Evolutionary conservation across 441 rosid genomes (phyloP), one percentile per base, ranked within the genome.

Genomic region (Melastoma candidum): DNA sequence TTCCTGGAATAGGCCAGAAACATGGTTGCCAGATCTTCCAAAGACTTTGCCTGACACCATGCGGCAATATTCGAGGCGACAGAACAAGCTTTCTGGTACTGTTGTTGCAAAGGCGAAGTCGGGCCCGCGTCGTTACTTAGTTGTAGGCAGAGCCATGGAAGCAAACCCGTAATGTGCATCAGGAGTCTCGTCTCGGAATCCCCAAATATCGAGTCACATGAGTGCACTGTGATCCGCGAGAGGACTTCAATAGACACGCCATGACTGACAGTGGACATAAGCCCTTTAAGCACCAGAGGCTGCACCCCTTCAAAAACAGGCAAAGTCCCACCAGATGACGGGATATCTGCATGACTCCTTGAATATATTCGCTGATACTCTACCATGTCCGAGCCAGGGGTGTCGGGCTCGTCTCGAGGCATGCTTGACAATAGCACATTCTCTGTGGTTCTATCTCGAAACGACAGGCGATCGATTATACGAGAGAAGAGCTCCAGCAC

Each of bases 81-180:
- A 36, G 81, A 89, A 71, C 87, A 81, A 45, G 96, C 96, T 76
- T 87, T 93, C 47, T 83, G 96, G 68, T 78, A 77, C 59, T 86
- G 97, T 56, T 89, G 93, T 47, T 84, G 96, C 68, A 81, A 84
- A 2, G 95, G 90, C 22, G 87, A 80, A 58, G 85, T 56, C 25
- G 85, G 81, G 59, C 72, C 85, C 29, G 68, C 67, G 22, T 94
- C 99, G 67, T 77, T 76, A 65, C 83, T 66, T 47, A 94, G 90
- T 74, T 89, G 98, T 74, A 93, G 71, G 79, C 98, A 93, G 63
- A 93, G 97, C 98, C 98, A 93, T 3, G 97, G 98, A 57, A 93
- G 97, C 53, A 89, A 77, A 54, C 97, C 97, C 32, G 89, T 83
- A 65, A 93, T 78, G 77, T 93, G 97, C 99, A 93, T 86, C 13